Conservation (phyloP, 352 stramenopile genomes). For the Pythium sukuiense region DNA sequence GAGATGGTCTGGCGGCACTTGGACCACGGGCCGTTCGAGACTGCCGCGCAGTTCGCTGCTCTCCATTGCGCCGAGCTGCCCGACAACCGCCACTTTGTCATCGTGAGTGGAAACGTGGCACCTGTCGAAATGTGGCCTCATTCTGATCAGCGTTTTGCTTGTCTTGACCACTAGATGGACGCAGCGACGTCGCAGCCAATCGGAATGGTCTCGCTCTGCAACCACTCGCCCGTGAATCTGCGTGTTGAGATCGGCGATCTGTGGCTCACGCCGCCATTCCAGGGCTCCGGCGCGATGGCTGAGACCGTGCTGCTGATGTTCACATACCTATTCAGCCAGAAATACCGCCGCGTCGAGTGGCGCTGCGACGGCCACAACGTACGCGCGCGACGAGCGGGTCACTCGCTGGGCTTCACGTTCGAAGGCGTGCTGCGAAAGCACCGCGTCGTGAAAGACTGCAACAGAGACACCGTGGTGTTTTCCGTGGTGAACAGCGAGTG, state of each 20-base stretch:
- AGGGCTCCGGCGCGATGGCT: slow-evolving; percentile 43
- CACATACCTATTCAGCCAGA: slow-evolving; percentile 61
- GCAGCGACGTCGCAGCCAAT: slow-evolving; percentile 46
- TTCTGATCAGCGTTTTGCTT: neutral
- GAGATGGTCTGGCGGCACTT: slow-evolving; percentile 82
- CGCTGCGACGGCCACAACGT: slow-evolving; percentile 87
- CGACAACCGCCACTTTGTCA: slow-evolving; percentile 58
- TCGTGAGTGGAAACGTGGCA: slow-evolving; percentile 24
- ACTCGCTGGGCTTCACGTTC: slow-evolving; percentile 84
- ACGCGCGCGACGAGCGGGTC: slow-evolving; percentile 67
- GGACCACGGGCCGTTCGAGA: slow-evolving; percentile 56
- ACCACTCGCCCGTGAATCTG: slow-evolving; percentile 77
- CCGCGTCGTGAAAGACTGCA: slow-evolving; percentile 81
- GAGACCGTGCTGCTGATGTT: slow-evolving; percentile 78
- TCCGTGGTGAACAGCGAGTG: slow-evolving; percentile 88
- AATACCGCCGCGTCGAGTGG: slow-evolving; percentile 89
- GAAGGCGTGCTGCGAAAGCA: slow-evolving; percentile 90
- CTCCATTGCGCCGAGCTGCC: slow-evolving; percentile 37
- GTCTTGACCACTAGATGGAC: slow-evolving; percentile 38
- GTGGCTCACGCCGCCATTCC: slow-evolving; percentile 82
- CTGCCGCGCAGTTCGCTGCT: slow-evolving; percentile 34
- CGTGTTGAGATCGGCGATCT: slow-evolving; percentile 76
- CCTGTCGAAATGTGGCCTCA: neutral
- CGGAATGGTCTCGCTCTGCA: slow-evolving; percentile 75
- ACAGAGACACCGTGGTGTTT: slow-evolving; percentile 85